Percentiles rank a stretch among this genome's conserved stretches.
Evolutionary conservation across 2,329 filamentous ascomycete species (phyloP).

Genomic region (Aspergillus chevalieri): DNA sequence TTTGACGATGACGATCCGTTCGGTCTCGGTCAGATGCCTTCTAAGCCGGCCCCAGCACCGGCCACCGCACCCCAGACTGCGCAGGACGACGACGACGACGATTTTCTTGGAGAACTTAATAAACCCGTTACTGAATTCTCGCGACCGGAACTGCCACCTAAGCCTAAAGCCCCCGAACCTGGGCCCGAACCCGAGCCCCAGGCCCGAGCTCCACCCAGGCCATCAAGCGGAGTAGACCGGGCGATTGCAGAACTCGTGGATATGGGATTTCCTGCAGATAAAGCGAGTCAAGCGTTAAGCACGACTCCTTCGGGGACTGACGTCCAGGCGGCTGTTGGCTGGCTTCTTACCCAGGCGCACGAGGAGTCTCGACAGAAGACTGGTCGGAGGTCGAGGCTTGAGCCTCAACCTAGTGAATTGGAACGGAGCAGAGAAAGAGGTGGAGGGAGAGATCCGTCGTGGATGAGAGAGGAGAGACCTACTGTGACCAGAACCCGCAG

Average conservation of each 20-base stretch:
- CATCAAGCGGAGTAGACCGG: conserved; percentile 58
- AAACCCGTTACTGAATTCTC: conserved; percentile 53
- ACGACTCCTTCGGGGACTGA: conserved; percentile 74
- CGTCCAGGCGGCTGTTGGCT: conserved; percentile 80
- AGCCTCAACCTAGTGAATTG: conserved; percentile 11
- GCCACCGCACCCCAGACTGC: conserved; percentile 43
- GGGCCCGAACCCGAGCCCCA: conserved; percentile 12
- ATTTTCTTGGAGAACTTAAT: conserved; percentile 56
- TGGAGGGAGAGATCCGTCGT: conserved; percentile 45
- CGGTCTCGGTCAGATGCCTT: conserved; percentile 62
- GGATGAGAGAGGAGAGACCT: conserved; percentile 53
- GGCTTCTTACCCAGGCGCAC: conserved; percentile 87
- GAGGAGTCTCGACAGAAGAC: conserved; percentile 69
- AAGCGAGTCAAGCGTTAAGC: conserved; percentile 70
- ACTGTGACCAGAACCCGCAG: conserved; percentile 18
- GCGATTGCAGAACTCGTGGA: conserved; percentile 85
- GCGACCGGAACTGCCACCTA: conserved; percentile 24
- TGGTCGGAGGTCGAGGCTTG: conserved; percentile 23
- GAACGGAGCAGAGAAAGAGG: conserved; percentile 19
- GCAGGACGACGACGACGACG: conserved; percentile 56
- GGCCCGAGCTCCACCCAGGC: conserved; percentile 16
- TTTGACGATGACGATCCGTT: conserved; percentile 72
- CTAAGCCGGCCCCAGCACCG: conserved; percentile 43
- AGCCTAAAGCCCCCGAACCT: conserved; percentile 9
- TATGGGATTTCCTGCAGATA: conserved; percentile 86